A percentile compares a stretch with the other conserved stretches of the same genome.
phyloP scores from a whole-genome alignment of 2,329 filamentous ascomycete species.

The Epicoccum sorghinum region DNA sequence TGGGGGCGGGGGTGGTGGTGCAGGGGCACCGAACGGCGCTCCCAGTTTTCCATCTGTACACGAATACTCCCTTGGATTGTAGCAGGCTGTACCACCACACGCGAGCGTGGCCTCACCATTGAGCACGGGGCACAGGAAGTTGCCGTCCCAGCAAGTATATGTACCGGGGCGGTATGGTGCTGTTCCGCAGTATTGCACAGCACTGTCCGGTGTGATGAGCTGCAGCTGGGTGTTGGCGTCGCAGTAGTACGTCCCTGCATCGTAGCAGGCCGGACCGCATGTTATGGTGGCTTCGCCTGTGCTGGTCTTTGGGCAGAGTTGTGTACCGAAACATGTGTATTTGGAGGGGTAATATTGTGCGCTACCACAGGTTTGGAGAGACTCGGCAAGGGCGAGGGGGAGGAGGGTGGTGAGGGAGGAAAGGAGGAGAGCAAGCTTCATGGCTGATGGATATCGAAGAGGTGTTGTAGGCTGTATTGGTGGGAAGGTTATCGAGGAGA shows the following conservation, averaged over 20 bases:
- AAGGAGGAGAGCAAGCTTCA: constrained; percentile 4
- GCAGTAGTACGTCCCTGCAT: constrained; percentile 15
- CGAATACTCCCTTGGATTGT: constrained; percentile 39
- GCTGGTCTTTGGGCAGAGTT: constrained; percentile 11
- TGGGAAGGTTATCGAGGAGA: too few relatives aligned
- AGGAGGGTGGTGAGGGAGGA: constrained; percentile 1
- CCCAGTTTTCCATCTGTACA: constrained; percentile 8
- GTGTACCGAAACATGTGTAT: constrained; percentile 12
- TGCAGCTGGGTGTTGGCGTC: constrained; percentile 11
- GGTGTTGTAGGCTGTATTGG: neutral
- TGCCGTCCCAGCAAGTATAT: constrained; percentile 48
- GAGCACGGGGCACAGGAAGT: constrained; percentile 48
- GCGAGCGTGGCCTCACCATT: constrained; percentile 40
- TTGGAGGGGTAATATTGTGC: constrained; percentile 15
- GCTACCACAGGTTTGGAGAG: constrained; percentile 5
- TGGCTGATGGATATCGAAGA: neutral
- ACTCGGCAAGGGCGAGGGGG: constrained; percentile 4
- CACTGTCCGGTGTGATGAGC: constrained; percentile 4
- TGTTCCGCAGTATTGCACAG: constrained; percentile 8
- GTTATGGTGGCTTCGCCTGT: constrained; percentile 9
- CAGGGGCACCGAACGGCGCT: neutral
- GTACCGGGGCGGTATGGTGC: constrained; percentile 10
- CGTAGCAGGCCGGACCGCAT: constrained; percentile 15
- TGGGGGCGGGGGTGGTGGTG: neutral
- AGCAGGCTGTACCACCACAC: constrained; percentile 46